phyloP scores from a whole-genome alignment of 345 rosid species.

The Clarkia xantiana region DNA sequence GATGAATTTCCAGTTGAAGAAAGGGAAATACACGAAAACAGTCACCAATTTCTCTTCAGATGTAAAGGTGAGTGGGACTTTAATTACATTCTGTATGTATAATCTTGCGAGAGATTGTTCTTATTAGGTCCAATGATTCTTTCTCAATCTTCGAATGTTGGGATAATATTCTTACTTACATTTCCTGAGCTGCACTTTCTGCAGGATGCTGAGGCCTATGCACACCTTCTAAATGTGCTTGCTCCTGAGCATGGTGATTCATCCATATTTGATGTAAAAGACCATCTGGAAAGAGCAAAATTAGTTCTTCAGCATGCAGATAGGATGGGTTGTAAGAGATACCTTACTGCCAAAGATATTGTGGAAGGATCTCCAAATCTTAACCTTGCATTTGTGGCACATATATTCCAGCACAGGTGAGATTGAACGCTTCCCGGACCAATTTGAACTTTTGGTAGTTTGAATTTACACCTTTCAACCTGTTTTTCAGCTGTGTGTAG shows the following conservation, averaged over 20 bases:
- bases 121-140: neutral
- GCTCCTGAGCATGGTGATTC: slow-evolving; percentile 76
- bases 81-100: slow-evolving; percentile 1
- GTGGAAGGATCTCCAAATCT: slow-evolving; percentile 96
- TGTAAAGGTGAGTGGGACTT: slow-evolving; percentile 45
- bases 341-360: slow-evolving; percentile 85
- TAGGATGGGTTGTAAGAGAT: slow-evolving; percentile 94
- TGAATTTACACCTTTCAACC: no score
- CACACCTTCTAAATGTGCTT: slow-evolving; percentile 75
- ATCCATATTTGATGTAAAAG: slow-evolving; percentile 40
- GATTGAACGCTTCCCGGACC: slow-evolving; percentile 1
- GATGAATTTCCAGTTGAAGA: slow-evolving; percentile 94
- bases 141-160: neutral
- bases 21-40: slow-evolving; percentile 56
- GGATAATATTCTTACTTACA: neutral
- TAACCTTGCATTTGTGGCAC: slow-evolving; percentile 96
- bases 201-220: slow-evolving; percentile 98
- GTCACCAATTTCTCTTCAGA: slow-evolving; percentile 92
- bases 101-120: no score
- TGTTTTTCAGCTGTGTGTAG: neutral
- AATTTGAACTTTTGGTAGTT: neutral
- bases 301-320: slow-evolving; percentile 93
- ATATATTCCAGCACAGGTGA: slow-evolving; percentile 95
- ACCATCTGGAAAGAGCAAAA: slow-evolving; percentile 57
- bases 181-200: slow-evolving; percentile 43